A percentile compares a stretch with the other conserved stretches of the same genome.
Evolutionary conservation across 2,329 filamentous ascomycete species (phyloP).

Genomic region (Calonectria naviculata): DNA sequence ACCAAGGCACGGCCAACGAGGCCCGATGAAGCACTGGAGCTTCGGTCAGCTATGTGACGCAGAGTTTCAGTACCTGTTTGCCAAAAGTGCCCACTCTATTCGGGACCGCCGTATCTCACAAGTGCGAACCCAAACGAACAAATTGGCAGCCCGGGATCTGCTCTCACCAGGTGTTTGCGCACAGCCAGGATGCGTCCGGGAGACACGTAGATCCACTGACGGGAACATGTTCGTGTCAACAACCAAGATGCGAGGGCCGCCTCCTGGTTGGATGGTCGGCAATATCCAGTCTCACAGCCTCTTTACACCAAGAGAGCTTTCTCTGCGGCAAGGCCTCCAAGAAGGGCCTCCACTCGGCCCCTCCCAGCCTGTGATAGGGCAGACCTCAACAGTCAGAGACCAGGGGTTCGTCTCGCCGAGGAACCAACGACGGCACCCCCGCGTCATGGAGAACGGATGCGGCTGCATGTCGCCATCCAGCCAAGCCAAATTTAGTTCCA

Average conservation of each 20-base stretch:
- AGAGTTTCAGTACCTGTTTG: not conserved
- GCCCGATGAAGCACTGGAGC: not conserved
- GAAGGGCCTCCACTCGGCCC: conserved; percentile 8
- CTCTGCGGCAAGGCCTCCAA: conserved; percentile 16
- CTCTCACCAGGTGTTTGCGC: not conserved
- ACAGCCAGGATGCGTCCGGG: conserved; percentile 32
- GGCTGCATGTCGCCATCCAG: conserved; percentile 25
- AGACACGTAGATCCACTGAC: conserved; percentile 30
- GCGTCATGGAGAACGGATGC: conserved; percentile 36
- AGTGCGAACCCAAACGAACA: not conserved
- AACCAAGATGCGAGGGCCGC: conserved; percentile 27
- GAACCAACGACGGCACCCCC: conserved; percentile 34
- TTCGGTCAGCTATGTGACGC: not conserved
- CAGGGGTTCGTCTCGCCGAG: conserved; percentile 32
- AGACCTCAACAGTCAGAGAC: conserved; percentile 17
- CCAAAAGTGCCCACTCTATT: not conserved
- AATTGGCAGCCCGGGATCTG: not conserved
- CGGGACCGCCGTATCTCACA: not conserved
- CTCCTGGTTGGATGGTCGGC: conserved; percentile 37
- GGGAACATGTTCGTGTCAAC: conserved; percentile 35
- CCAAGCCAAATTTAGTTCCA: conserved; percentile 32
- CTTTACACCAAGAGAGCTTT: conserved; percentile 19
- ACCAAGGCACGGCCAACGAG: not conserved
- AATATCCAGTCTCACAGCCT: conserved; percentile 36
- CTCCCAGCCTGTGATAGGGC: conserved; percentile 26